phyloP scores from a whole-genome alignment of 2,329 filamentous ascomycete genomes.

The Aspergillus felis region DNA sequence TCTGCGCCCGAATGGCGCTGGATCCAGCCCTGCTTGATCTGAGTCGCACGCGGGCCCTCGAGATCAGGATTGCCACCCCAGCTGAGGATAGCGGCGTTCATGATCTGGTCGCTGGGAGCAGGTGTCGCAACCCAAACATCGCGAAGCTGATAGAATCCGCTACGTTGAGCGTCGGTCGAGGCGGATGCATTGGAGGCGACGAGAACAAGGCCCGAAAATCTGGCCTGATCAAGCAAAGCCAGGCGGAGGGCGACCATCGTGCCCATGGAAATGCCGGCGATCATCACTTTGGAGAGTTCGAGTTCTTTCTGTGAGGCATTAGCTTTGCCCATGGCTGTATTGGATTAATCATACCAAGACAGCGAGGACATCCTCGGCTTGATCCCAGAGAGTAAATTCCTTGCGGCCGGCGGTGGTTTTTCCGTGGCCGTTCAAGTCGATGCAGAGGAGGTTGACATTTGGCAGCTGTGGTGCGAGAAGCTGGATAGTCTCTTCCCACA shows the following conservation, averaged over 20 bases:
- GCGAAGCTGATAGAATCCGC: neutral
- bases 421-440: neutral
- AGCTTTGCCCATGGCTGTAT: neutral
- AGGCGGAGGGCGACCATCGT: slow-evolving; percentile 1
- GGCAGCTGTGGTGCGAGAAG: neutral
- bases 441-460: neutral
- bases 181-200: neutral
- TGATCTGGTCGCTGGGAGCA: neutral
- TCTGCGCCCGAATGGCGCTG: slow-evolving; percentile 1
- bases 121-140: slow-evolving; percentile 2
- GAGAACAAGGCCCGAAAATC: neutral
- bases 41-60: neutral
- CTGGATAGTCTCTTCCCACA: slow-evolving; percentile 2
- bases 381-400: slow-evolving; percentile 1
- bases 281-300: neutral
- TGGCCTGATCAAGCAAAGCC: neutral
- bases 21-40: neutral
- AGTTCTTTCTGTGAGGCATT: neutral
- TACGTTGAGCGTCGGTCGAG: neutral
- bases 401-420: neutral
- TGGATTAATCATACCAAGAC: neutral
- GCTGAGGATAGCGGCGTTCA: slow-evolving; percentile 1
- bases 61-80: slow-evolving; percentile 3
- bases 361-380: slow-evolving; percentile 1
- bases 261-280: slow-evolving; percentile 3